A percentile compares a stretch with the other conserved stretches of the same genome.
These are phyloP conservation scores for Globisporangium yorkense DNA, from an alignment of 352 stramenopile genomes.

Conservation along the genomic window DNA sequence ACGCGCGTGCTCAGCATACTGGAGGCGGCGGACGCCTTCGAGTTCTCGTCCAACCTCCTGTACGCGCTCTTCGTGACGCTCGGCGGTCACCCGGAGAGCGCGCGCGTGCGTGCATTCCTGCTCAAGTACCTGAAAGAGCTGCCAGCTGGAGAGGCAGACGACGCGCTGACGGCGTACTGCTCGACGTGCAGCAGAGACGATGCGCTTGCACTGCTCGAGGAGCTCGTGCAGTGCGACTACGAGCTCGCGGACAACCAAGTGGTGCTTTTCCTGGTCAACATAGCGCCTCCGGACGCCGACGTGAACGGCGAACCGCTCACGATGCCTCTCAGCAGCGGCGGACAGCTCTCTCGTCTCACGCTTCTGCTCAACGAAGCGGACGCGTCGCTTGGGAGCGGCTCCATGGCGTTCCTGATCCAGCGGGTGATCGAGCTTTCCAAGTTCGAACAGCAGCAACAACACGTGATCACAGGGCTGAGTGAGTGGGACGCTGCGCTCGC, in stretches of 20 bases:
- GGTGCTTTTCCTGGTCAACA: constrained; percentile 57
- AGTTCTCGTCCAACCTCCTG: constrained; percentile 40
- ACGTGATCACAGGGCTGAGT: neutral
- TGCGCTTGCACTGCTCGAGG: constrained; percentile 31
- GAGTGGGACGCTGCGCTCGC: constrained; percentile 13
- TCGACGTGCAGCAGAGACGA: constrained; percentile 27
- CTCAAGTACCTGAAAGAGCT: constrained; percentile 32
- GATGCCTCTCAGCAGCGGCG: neutral
- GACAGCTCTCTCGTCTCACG: neutral
- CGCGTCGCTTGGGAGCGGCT: constrained; percentile 26
- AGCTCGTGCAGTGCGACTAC: constrained; percentile 24
- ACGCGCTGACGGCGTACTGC: constrained; percentile 54
- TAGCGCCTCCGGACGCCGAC: constrained; percentile 10
- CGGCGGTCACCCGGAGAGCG: constrained; percentile 20
- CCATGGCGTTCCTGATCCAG: constrained; percentile 43
- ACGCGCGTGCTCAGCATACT: constrained; percentile 29
- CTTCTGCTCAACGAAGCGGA: constrained; percentile 14
- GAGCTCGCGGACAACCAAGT: constrained; percentile 48
- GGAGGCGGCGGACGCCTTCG: constrained; percentile 21
- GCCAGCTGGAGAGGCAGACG: constrained; percentile 29
- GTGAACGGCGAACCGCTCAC: neutral
- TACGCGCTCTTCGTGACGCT: constrained; percentile 47
- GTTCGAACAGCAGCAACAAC: neutral
- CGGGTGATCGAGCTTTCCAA: constrained; percentile 38
- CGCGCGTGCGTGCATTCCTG: constrained; percentile 40